Percentiles rank a stretch among this genome's conserved stretches.
phyloP scores from a whole-genome alignment of 169 alveolate species.

The Plasmodium adleri region DNA sequence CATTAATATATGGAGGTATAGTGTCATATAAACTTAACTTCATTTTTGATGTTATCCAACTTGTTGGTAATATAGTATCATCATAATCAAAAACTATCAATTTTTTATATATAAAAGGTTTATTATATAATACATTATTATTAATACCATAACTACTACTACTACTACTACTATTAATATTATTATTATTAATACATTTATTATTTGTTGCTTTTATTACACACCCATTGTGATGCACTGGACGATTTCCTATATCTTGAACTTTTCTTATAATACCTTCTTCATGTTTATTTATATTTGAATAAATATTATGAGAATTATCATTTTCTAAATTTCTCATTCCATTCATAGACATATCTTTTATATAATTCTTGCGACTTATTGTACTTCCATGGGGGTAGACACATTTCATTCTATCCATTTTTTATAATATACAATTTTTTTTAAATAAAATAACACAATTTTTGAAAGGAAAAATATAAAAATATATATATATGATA shows the following conservation, averaged over 20 bases:
- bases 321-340: slow-evolving; percentile 26
- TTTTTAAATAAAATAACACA: background rate
- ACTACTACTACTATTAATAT: background rate
- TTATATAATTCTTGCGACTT: background rate
- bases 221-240: background rate
- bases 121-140: background rate
- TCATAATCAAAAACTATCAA: slow-evolving; percentile 89
- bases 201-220: background rate
- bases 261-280: slow-evolving; percentile 7
- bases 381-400: slow-evolving; percentile 10
- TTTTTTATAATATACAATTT: slow-evolving; percentile 1
- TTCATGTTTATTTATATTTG: slow-evolving; percentile 3
- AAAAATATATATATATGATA: background rate
- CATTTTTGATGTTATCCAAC: slow-evolving; percentile 84
- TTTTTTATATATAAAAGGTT: slow-evolving; percentile 77
- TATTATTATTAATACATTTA: slow-evolving; percentile 27
- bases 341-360: background rate
- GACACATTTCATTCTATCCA: slow-evolving; percentile 33
- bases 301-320: background rate
- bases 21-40: slow-evolving; percentile 68
- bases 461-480: background rate
- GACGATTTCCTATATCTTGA: background rate
- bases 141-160: too few relatives aligned
- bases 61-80: slow-evolving; percentile 90
- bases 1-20: slow-evolving; percentile 76